These are phyloP conservation scores for Penicillium paneum DNA, from an alignment of 2,329 filamentous ascomycete species.

Conservation along the genomic window DNA sequence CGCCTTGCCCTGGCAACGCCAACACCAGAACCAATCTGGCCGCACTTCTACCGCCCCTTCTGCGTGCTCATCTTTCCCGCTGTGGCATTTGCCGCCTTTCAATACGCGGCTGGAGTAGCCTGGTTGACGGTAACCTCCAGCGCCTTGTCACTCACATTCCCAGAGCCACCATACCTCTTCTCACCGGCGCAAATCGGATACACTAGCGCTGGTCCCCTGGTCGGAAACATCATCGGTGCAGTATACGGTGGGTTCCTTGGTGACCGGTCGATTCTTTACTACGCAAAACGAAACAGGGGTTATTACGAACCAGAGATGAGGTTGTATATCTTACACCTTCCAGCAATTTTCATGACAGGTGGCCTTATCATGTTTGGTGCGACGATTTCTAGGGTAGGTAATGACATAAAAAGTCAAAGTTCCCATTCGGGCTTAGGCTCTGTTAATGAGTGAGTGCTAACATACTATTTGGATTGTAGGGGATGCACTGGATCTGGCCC, in stretches of 20 bases:
- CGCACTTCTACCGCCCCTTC: constrained; percentile 33
- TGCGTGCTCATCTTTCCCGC: constrained; percentile 38
- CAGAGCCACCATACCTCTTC: constrained; percentile 35
- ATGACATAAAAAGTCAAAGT: not conserved
- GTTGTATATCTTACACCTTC: constrained; percentile 36
- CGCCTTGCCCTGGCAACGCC: constrained; percentile 26
- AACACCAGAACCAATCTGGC: constrained; percentile 28
- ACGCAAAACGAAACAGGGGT: constrained; percentile 46
- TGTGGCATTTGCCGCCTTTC: constrained; percentile 40
- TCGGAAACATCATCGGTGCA: constrained; percentile 42
- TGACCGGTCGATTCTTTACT: constrained; percentile 41
- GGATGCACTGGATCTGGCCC: constrained; percentile 46
- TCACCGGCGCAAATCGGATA: constrained; percentile 32
- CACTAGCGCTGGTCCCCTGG: constrained; percentile 35
- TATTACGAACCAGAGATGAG: constrained; percentile 52
- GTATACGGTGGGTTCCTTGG: constrained; percentile 42
- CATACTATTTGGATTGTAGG: constrained; percentile 22
- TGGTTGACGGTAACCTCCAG: constrained; percentile 35
- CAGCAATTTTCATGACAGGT: constrained; percentile 41
- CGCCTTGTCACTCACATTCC: constrained; percentile 37
- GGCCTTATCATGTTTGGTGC: constrained; percentile 46
- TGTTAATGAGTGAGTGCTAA: not conserved
- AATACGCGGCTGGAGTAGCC: constrained; percentile 41
- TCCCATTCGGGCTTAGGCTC: not conserved
- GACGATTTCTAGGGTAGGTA: constrained; percentile 35